Base-by-base conservation (phyloP, 2,329 filamentous ascomycete species). In the Calonectria fujianensis region DNA sequence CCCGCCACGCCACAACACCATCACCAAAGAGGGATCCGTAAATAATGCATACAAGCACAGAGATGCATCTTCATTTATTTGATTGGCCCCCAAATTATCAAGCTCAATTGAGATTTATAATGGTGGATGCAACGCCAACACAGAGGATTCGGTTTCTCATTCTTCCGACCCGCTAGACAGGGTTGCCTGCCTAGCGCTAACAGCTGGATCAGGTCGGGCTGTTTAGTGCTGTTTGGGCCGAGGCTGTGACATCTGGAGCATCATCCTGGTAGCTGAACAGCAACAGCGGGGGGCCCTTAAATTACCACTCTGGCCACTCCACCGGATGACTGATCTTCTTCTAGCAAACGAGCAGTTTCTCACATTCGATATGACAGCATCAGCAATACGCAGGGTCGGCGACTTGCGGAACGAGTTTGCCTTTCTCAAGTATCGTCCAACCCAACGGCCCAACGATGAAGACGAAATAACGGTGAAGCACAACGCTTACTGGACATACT, bases 401-500 rank as follows among this genome's bases (percentile, higher is more conserved):
- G 39, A 7, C 0, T 68, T 73, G 10, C 32, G 51, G 1, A n/a
- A 39, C 1, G 77, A 77, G 1, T 79, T 73, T 27, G 7, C 27
- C 13, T 78, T 79, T 14, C 59, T 79, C 4, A 75, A 29, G 18
- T 79, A 73, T 24, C 24, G 37, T 10, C 24, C n/a, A 5, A 7
- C 24, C 20, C 27, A 68, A 37, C 29, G 37, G 31, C 14, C 18
- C 0, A 6, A 35, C 3, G 13, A 27, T 1, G 41, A 69, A 16
- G 32, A 57, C 10, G 2, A 69, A 0, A 20, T 80, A n/a, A 13
- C 48, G 3, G 74, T 86, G 8, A 82, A 78, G 18, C 80, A 77
- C 29, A 79, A 81, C 18, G 82, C 84, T 11, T 87, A 85, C 69
- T 88, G 86, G 86, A 87, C 85, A 71, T 87, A 88, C 79, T 86